Base-by-base conservation (phyloP, 176 grass and related monocot genomes). In the Ensete ventricosum region DNA sequence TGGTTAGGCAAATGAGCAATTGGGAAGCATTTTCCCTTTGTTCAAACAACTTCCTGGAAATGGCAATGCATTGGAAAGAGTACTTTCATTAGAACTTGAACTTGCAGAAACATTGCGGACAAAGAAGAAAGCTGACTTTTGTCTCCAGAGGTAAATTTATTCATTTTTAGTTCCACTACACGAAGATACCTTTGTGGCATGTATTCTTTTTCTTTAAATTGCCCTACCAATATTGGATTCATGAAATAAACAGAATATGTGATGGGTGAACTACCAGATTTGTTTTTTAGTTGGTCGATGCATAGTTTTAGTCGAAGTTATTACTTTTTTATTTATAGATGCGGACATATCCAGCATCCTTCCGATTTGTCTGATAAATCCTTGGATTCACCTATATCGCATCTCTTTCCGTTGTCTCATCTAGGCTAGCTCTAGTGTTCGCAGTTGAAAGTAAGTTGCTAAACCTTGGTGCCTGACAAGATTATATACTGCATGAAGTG, bases 21-120 rank as follows among this genome's bases (percentile, higher is more conserved):
- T 98, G 73, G 80, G 69, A 72, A 89, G 52, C 55, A 85, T 89
- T 74, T 94, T 99, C 17, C 88, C 95, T 77, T 87, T 79, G 69
- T 99, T 93, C 83, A 84, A 94, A 85, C 88, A 99, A 82, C 81
- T 99, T 80, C 86, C 90, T 76, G 88, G 82, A 62, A 85, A 86
- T 82, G 95, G 95, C 52, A 99, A 93, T 87, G 84, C 90, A 76
- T 85, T 88, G 69, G 90, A 91, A 89, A 94, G 86, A 84, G 84
- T 94, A 76, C 90, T 94, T 59, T 90, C 95, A 29, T 99, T 99
- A 71, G 95, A 99, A 82, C 86, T 99, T 13, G 90, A 99, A 73
- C 86, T 94, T 22, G 95, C 90, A n/a, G 90, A 91, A 87, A 86
- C 84, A 71, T 82, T 99, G 53, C 90, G 87, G 76, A 55, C 84